These are phyloP conservation scores for Persicaria maculosa DNA, from an alignment of 148 eudicot genomes.

Conservation along the genomic window DNA sequence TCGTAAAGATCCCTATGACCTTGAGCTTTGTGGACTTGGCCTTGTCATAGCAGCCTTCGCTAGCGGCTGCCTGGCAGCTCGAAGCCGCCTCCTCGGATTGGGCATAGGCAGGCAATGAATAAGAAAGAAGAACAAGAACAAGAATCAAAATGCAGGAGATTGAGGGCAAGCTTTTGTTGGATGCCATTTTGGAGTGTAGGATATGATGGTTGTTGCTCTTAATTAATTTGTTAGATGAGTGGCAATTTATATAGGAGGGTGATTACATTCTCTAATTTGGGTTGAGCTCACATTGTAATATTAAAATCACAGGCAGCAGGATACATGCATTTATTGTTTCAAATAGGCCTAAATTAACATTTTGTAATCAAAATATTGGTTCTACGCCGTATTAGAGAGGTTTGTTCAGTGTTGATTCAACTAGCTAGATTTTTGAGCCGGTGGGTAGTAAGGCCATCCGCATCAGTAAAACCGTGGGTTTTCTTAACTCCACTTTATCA, in stretches of 20 bases:
- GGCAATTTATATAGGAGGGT: not conserved
- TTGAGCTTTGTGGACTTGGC: conserved; percentile 25
- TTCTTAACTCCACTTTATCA: too few species aligned
- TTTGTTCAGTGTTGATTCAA: too few species aligned
- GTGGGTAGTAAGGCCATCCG: too few species aligned
- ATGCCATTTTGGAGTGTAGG: not conserved
- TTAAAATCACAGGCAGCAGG: not conserved
- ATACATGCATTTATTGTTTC: not conserved
- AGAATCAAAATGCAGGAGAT: not conserved
- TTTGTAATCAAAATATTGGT: too few species aligned
- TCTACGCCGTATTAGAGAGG: too few species aligned
- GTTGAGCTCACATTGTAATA: not conserved
- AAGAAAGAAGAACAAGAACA: conserved; percentile 10
- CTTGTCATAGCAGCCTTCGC: conserved; percentile 27
- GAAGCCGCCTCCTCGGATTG: conserved; percentile 21
- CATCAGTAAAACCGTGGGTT: too few species aligned
- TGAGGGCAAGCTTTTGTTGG: not conserved
- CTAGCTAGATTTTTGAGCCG: too few species aligned
- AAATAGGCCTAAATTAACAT: too few species aligned
- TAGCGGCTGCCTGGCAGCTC: conserved; percentile 14
- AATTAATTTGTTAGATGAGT: not conserved
- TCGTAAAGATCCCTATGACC: conserved; percentile 32
- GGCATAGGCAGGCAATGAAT: not conserved
- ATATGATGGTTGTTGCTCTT: too few species aligned
- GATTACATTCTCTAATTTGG: not conserved